phyloP scores from a whole-genome alignment of 176 grass and related monocot species.

The Aegilops bicornis region DNA sequence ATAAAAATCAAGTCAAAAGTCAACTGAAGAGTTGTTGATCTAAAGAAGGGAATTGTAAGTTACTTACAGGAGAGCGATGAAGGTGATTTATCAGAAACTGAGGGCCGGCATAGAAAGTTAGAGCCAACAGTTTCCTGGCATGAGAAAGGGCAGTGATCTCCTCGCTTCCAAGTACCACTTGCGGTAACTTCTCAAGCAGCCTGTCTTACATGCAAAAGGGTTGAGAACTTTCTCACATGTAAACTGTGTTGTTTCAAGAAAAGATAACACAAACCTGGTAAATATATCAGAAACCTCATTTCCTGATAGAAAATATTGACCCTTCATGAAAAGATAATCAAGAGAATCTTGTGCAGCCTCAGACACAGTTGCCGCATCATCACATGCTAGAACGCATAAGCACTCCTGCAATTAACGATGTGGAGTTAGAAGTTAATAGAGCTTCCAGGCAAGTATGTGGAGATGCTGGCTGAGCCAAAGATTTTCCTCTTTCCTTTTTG shows the following conservation, averaged over 20 bases:
- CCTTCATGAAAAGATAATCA: slow-evolving; percentile 60
- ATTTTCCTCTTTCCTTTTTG: neutral
- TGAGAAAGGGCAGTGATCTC: slow-evolving; percentile 72
- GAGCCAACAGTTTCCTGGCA: slow-evolving; percentile 77
- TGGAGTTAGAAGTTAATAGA: slow-evolving; percentile 41
- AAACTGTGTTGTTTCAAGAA: slow-evolving; percentile 33
- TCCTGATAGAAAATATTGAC: slow-evolving; percentile 60
- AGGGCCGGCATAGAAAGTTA: slow-evolving; percentile 89
- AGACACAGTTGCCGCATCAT: slow-evolving; percentile 66
- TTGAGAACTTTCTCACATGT: slow-evolving; percentile 32
- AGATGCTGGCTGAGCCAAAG: neutral
- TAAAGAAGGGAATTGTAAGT: slow-evolving; percentile 14
- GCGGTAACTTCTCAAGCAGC: slow-evolving; percentile 69
- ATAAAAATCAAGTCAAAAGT: slow-evolving; percentile 32
- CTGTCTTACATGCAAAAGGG: slow-evolving; percentile 53
- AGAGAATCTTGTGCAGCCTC: slow-evolving; percentile 72
- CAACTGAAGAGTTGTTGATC: slow-evolving; percentile 21
- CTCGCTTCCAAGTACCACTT: slow-evolving; percentile 77
- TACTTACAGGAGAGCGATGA: slow-evolving; percentile 71
- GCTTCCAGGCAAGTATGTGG: neutral
- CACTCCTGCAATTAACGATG: slow-evolving; percentile 70
- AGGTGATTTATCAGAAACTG: slow-evolving; percentile 76
- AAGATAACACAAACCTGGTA: slow-evolving; percentile 61
- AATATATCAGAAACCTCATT: slow-evolving; percentile 83
- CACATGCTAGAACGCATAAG: slow-evolving; percentile 78